Percentiles rank a stretch among this genome's conserved stretches.
These are phyloP conservation scores for Sporobolus alterniflorus DNA, from an alignment of 202 grass and related monocot genomes.

Conservation along the genomic window DNA sequence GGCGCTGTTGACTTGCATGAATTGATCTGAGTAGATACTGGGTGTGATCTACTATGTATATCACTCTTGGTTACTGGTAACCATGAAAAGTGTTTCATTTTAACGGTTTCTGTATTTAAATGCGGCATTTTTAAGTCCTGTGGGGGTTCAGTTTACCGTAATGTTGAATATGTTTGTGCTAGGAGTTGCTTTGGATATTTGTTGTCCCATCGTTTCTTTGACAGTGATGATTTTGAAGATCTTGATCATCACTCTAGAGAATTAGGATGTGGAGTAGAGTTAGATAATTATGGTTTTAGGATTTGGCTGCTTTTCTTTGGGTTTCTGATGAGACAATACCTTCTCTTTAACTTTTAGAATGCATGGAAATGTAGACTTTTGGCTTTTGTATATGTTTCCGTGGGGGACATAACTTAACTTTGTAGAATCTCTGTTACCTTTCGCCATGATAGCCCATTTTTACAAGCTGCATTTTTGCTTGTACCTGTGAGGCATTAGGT, in stretches of 20 bases:
- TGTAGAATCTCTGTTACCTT: neutral
- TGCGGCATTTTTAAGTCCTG: neutral
- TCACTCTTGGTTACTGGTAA: neutral
- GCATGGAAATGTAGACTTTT: neutral
- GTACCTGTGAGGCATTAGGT: neutral
- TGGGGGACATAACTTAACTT: neutral
- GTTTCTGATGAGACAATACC: neutral
- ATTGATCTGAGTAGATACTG: neutral
- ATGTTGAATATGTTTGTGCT: neutral
- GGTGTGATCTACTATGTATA: neutral
- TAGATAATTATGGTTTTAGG: neutral
- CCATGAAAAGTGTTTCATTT: neutral
- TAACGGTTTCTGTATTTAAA: neutral
- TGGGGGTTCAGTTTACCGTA: neutral
- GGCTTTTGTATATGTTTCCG: neutral
- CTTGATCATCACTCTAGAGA: neutral
- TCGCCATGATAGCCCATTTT: neutral
- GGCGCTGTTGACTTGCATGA: neutral
- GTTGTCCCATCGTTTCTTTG: neutral
- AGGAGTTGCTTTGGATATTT: neutral
- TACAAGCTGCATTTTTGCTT: conserved; percentile 10
- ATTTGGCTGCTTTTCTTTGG: neutral
- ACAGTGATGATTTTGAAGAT: neutral
- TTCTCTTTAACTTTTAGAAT: neutral
- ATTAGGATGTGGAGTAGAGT: neutral